Percentiles rank a stretch among this genome's conserved stretches.
phyloP scores from a whole-genome alignment of 805 yeast species.

The Candida tammaniensis region DNA sequence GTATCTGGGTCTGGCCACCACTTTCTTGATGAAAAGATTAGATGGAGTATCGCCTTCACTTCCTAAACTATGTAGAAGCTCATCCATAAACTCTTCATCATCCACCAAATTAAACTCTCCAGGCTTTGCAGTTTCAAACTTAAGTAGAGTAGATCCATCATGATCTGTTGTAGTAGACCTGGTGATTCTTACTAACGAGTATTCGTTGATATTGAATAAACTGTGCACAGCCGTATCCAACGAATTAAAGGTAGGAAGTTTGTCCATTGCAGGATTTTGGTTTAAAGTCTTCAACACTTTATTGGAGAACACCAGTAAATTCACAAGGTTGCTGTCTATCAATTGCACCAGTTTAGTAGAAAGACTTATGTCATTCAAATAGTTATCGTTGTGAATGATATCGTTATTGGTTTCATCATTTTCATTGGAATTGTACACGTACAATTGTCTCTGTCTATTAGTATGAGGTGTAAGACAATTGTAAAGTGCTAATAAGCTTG shows the following conservation, averaged over 20 bases:
- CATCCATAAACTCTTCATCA: constrained; percentile 42
- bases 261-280: background rate
- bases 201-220: constrained; percentile 40
- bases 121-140: constrained; percentile 54
- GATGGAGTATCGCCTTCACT: constrained; percentile 41
- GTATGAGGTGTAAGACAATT: constrained; percentile 39
- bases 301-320: constrained; percentile 33
- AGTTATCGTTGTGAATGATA: constrained; percentile 6
- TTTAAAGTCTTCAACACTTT: constrained; percentile 33
- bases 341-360: constrained; percentile 29
- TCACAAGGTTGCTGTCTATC: constrained; percentile 38
- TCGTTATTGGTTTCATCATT: background rate
- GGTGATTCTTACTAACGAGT: constrained; percentile 49
- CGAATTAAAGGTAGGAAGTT: constrained; percentile 33
- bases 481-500: constrained; percentile 43
- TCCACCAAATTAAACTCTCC: constrained; percentile 51
- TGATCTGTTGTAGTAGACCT: constrained; percentile 52
- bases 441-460: constrained; percentile 18
- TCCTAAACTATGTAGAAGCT: constrained; percentile 39
- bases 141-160: constrained; percentile 51
- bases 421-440: constrained; percentile 9
- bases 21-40: constrained; percentile 51
- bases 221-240: constrained; percentile 46
- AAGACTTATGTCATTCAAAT: constrained; percentile 10
- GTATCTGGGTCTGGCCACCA: constrained; percentile 60